Base-by-base conservation (phyloP, 495 filamentous ascomycete species). In the Lophiotrema nucula region DNA sequence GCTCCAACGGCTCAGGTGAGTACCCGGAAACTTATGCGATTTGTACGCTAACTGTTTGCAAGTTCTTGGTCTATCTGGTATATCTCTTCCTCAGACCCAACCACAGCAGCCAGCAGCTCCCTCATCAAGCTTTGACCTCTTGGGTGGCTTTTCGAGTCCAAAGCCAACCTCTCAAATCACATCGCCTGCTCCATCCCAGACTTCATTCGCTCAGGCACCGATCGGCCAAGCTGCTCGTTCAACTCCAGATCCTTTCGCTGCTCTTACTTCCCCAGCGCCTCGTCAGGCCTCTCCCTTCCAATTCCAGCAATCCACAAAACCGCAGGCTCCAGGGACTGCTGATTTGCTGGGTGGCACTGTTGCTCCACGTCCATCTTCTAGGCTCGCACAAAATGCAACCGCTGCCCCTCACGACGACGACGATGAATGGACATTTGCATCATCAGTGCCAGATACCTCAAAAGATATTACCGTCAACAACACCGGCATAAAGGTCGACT, bases 351-450 rank as follows among this genome's bases (percentile, higher is more conserved):
- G 57, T 15, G 56, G 61, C 8, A 45, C 23, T 31, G 23, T 35
- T 21, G 59, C 22, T 56, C 46, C 47, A 37, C 31, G 31, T 8
- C 58, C 64, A 10, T 27, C 59, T 16, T 44, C 67, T 15, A 55
- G 49, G 25, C 73, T 81, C 41, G 75, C 60, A 21, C 53, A 58
- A 12, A 25, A 39, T 22, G 31, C 37, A 39, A 21, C 61, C 1
- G 25, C 39, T 19, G 44, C 67, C 18, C 21, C 69, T 23, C n/a
- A n/a, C n/a, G 59, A 53, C 41, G 48, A 85, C 25, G 87, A 89
- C 19, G 93, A 98, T 59, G 93, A 98, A 64, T 98, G 93, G 93
- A 83, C 84, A 31, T 98, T 97, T 67, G 79, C 88, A 6, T 97
- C 93, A 3, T 88, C 93, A 0, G 75, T 97, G 2, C 91, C 91